Conservation (phyloP, 2,329 filamentous ascomycete species). For the Chrysoporthe austroafricana region DNA sequence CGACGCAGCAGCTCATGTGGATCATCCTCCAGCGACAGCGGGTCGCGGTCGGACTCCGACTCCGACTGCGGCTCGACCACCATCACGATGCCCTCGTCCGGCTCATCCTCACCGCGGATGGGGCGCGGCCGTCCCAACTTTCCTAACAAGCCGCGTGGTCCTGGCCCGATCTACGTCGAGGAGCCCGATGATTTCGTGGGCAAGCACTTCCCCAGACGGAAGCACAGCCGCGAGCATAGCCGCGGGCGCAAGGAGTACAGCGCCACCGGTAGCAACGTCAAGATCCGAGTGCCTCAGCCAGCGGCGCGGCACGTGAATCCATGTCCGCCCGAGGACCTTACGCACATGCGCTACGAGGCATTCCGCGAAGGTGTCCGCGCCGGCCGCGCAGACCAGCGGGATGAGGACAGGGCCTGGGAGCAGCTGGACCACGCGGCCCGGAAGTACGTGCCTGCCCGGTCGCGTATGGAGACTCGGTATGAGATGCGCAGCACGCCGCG, state of each 20-base stretch:
- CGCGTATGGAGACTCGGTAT: not conserved
- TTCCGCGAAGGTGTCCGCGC: not conserved
- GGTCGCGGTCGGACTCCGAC: constrained; percentile 1
- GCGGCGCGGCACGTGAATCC: not conserved
- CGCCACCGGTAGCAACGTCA: not conserved
- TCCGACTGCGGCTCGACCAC: constrained; percentile 5
- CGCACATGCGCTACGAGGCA: not conserved
- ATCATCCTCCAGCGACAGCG: constrained; percentile 1
- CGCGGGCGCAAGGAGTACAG: constrained; percentile 4
- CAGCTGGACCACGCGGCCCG: not conserved
- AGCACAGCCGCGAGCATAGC: constrained; percentile 2
- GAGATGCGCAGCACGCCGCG: constrained; percentile 3
- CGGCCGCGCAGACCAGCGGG: not conserved
- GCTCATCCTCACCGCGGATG: constrained; percentile 1
- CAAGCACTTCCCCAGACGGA: not conserved
- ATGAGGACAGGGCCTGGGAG: not conserved
- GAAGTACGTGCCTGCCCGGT: not conserved
- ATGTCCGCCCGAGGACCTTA: not conserved
- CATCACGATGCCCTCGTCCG: constrained; percentile 4
- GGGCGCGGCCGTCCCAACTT: too few species aligned
- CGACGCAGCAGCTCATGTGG: not conserved
- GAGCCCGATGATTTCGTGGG: not conserved
- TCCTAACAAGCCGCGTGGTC: not conserved
- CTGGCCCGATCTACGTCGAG: not conserved
- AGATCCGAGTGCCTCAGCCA: not conserved